Evolutionary conservation across 2,329 filamentous ascomycete genomes (phyloP).

Genomic region (Hypoxylon sp.): DNA sequence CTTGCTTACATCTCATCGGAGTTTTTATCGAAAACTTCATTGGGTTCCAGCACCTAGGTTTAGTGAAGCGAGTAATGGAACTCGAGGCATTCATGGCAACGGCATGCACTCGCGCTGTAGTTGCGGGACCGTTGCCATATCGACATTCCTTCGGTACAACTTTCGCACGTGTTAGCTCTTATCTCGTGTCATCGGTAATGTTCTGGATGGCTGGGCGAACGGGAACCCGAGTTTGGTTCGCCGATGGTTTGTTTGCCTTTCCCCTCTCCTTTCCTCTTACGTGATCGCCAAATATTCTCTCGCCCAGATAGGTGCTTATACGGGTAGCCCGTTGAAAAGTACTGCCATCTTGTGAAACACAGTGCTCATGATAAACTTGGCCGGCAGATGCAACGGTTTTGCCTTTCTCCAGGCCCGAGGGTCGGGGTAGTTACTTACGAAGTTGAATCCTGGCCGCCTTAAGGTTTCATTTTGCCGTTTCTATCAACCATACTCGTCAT

Average conservation of each 20-base stretch:
- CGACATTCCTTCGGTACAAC: slow-evolving; percentile 31
- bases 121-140: slow-evolving; percentile 1
- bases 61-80: neutral
- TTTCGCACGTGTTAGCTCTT: slow-evolving; percentile 32
- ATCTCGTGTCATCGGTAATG: slow-evolving; percentile 17
- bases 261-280: slow-evolving; percentile 16
- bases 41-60: slow-evolving; percentile 22
- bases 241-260: slow-evolving; percentile 6
- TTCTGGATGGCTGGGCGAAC: neutral
- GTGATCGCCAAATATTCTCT: slow-evolving; percentile 22
- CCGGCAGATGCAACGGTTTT: slow-evolving; percentile 11
- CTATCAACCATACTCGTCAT: slow-evolving; percentile 1
- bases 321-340: slow-evolving; percentile 21
- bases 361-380: slow-evolving; percentile 30
- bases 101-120: slow-evolving; percentile 8
- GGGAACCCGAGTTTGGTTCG: slow-evolving; percentile 12
- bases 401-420: slow-evolving; percentile 40
- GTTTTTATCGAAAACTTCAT: slow-evolving; percentile 36
- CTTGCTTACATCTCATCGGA: slow-evolving; percentile 33
- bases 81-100: slow-evolving; percentile 3
- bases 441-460: slow-evolving; percentile 10
- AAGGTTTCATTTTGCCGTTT: slow-evolving; percentile 15
- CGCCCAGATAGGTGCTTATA: slow-evolving; percentile 26
- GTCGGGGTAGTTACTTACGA: slow-evolving; percentile 12
- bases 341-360: slow-evolving; percentile 33